Base-by-base conservation (phyloP, 768 basidiomycete species). In the Tephrocybe sp. region DNA sequence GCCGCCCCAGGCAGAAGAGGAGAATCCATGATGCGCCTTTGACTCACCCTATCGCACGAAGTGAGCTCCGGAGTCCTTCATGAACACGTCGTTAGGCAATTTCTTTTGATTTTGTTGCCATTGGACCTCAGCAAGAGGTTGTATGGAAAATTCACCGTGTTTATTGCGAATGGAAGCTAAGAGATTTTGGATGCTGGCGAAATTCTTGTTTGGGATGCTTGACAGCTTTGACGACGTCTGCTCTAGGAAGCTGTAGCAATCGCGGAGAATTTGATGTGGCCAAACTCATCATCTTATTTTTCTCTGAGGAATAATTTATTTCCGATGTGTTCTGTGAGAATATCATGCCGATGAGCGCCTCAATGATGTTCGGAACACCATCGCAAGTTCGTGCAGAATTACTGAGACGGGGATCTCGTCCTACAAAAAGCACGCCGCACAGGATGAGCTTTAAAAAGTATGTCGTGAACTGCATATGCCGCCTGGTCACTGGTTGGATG, bases 21-120 rank as follows among this genome's bases (percentile, higher is more conserved):
- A 84, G 64, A 0, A 85, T 83, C 52, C 83, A 85, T 0, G 83
- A 79, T 1, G 81, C 83, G 1, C 82, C 84, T 65, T 84, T 84
- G 1, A 81, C 83, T 82, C 9, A 85, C 82, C 0, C 83, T 83
- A 25, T 74, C 65, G 50, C 79, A 79, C 3, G 80, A 74, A 12
- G 82, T 74, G 23, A 85, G 72, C 55, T 79, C 81, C n/a, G n/a
- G n/a, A n/a, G n/a, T n/a, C n/a, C 54, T 71, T 63, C 82, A 83
- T 84, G 28, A 77, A 74, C n/a, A 71, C 70, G 24, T 75, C 75
- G 61, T 84, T 72, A 0, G 76, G 57, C 23, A 69, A 52, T n/a
- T 48, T 51, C n/a, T n/a, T n/a, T n/a, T n/a, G n/a, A n/a, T n/a
- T 47, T 60, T 56, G 4, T 58, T 69, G 5, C 48, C 55, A 24